Conservation (phyloP, 305 asterid genomes). For the Withania somnifera region DNA sequence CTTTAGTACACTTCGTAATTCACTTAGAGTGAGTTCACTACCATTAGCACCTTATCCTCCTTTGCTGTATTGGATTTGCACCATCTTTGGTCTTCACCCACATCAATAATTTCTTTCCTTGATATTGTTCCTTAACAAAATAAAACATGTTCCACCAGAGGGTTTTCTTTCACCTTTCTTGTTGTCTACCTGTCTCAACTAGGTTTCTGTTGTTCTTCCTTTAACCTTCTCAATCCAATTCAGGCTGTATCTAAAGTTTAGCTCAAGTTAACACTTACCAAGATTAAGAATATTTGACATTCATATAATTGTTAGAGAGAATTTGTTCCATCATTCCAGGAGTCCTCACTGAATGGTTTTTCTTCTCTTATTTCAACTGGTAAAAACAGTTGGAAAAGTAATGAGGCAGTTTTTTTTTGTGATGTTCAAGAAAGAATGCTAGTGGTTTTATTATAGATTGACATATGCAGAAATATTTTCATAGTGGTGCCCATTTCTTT, state of each 20-base stretch:
- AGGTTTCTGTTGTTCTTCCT: not conserved
- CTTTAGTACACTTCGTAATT: not conserved
- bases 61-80: not conserved
- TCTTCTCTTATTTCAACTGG: not conserved
- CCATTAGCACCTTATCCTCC: not conserved
- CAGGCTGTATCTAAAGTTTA: not conserved
- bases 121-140: not conserved
- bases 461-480: not conserved
- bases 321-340: not conserved
- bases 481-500: not conserved
- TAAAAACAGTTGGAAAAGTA: not conserved
- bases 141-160: not conserved
- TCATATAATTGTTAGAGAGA: not conserved
- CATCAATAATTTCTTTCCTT: not conserved
- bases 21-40: not conserved
- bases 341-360: not conserved
- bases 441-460: not conserved
- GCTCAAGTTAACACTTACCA: not conserved
- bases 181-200: not conserved
- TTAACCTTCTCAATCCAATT: not conserved
- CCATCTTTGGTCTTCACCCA: not conserved
- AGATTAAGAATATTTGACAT: not conserved
- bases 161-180: not conserved
- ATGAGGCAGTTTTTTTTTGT: not conserved
- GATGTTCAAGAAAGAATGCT: not conserved